Conservation (phyloP, 768 basidiomycete genomes). For the Russula brevipes region DNA sequence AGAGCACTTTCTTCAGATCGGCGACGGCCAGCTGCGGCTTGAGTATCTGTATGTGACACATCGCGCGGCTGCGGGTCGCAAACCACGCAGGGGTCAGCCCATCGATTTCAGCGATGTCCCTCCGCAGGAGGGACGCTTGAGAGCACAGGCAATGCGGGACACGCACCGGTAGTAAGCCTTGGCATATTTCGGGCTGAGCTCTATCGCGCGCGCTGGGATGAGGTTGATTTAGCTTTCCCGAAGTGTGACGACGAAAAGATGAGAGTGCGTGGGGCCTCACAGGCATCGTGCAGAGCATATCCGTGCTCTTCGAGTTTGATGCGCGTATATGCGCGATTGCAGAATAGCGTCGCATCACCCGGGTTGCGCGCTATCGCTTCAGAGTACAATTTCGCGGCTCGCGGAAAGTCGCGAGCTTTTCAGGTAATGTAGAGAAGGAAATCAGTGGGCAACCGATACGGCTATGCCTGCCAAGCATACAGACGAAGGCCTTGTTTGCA, state of each 20-base stretch:
- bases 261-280: slow-evolving; percentile 43
- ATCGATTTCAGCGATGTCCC: not conserved
- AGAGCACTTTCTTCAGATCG: slow-evolving; percentile 82
- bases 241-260: not conserved
- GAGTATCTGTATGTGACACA: slow-evolving; percentile 85
- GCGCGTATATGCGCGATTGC: slow-evolving; percentile 87
- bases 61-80: slow-evolving; percentile 59
- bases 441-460: not conserved
- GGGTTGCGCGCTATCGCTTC: slow-evolving; percentile 86
- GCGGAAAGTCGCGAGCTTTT: slow-evolving; percentile 68
- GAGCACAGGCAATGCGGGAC: not conserved
- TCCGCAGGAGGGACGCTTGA: not conserved
- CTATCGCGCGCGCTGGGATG: slow-evolving; percentile 68
- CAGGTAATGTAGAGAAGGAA: not conserved
- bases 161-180: slow-evolving; percentile 83
- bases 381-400: slow-evolving; percentile 74
- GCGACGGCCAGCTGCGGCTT: slow-evolving; percentile 80
- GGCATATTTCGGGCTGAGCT: slow-evolving; percentile 81
- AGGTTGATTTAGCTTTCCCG: not conserved
- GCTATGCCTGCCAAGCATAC: slow-evolving; percentile 38
- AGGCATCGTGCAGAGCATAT: slow-evolving; percentile 82
- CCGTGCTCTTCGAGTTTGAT: slow-evolving; percentile 94
- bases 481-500: slow-evolving; percentile 83
- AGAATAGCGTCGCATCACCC: slow-evolving; percentile 84
- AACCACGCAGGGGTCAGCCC: not conserved